Conservation (phyloP, 2,329 filamentous ascomycete genomes). For the Aspergillus phoenicis region DNA sequence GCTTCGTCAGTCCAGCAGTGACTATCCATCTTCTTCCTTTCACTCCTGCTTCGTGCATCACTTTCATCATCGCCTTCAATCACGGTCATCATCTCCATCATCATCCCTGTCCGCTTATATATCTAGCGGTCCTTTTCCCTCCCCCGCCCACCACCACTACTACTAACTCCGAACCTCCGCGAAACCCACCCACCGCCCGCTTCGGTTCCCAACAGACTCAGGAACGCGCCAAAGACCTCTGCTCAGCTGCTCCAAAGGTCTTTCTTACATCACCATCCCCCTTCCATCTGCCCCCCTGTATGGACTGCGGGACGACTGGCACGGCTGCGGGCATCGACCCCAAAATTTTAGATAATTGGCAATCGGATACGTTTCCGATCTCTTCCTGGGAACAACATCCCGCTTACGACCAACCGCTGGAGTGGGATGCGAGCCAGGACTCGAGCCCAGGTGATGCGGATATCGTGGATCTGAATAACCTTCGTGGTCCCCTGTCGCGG, state of each 20-base stretch:
- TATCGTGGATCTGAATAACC: slow-evolving; percentile 36
- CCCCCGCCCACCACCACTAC: background rate
- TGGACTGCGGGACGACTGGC: slow-evolving; percentile 42
- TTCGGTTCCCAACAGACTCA: slow-evolving; percentile 9
- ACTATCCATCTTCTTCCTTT: background rate
- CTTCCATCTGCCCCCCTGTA: slow-evolving; percentile 29
- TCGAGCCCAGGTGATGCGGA: slow-evolving; percentile 42
- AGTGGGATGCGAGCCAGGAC: slow-evolving; percentile 45
- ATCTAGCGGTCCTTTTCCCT: slow-evolving; percentile 8
- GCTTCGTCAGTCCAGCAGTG: slow-evolving; percentile 12
- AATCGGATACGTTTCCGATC: slow-evolving; percentile 41
- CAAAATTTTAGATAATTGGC: slow-evolving; percentile 46
- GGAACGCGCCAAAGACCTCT: slow-evolving; percentile 18
- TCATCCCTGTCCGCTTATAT: background rate
- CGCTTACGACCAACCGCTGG: slow-evolving; percentile 39
- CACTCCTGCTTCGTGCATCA: slow-evolving; percentile 4
- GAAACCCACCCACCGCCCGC: background rate
- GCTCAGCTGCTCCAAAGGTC: slow-evolving; percentile 18
- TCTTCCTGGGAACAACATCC: slow-evolving; percentile 41
- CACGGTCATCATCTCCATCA: slow-evolving; percentile 6
- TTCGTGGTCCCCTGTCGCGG: slow-evolving; percentile 32
- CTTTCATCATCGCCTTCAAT: slow-evolving; percentile 2
- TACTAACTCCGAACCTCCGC: background rate
- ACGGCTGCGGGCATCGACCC: slow-evolving; percentile 45
- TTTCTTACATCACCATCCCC: slow-evolving; percentile 9